Evolutionary conservation across 805 yeast species (phyloP).

Genomic region (Cyberlindnera euphorbiae): DNA sequence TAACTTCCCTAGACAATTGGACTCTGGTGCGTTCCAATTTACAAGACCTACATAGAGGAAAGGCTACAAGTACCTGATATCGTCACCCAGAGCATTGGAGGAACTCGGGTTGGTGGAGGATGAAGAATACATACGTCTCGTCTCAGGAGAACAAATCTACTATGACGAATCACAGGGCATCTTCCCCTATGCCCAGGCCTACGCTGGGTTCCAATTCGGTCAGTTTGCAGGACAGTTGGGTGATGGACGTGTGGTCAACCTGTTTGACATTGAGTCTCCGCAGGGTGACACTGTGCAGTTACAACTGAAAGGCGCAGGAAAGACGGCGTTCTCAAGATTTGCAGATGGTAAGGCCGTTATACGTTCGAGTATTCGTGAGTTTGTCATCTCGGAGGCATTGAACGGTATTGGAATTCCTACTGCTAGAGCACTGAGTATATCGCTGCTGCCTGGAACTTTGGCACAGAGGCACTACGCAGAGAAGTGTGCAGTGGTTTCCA

Average conservation of each 20-base stretch:
- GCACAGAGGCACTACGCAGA: constrained; percentile 74
- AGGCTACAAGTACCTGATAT: constrained; percentile 47
- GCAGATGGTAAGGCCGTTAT: constrained; percentile 96
- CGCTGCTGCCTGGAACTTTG: constrained; percentile 64
- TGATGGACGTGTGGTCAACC: constrained; percentile 84
- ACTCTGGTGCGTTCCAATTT: constrained; percentile 69
- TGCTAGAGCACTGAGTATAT: constrained; percentile 74
- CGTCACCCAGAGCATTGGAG: constrained; percentile 53
- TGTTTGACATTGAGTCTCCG: constrained; percentile 61
- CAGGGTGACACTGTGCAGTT: constrained; percentile 44
- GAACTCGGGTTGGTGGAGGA: constrained; percentile 55
- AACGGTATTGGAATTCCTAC: constrained; percentile 81
- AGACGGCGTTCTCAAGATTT: constrained; percentile 87
- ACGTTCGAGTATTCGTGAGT: constrained; percentile 84
- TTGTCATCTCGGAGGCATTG: constrained; percentile 76
- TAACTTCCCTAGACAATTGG: constrained; percentile 47
- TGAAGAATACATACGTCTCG: constrained; percentile 45
- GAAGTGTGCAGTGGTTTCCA: constrained; percentile 76
- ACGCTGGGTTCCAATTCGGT: constrained; percentile 97
- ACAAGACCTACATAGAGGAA: constrained; percentile 60
- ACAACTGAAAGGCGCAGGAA: constrained; percentile 89
- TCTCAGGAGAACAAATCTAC: constrained; percentile 54
- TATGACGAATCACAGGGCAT: constrained; percentile 34
- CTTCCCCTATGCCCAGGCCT: constrained; percentile 84
- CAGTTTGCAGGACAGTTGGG: constrained; percentile 96